Evolutionary conservation across 495 filamentous ascomycete genomes (phyloP).

Genomic region (Hyaloscypha hepaticicola): DNA sequence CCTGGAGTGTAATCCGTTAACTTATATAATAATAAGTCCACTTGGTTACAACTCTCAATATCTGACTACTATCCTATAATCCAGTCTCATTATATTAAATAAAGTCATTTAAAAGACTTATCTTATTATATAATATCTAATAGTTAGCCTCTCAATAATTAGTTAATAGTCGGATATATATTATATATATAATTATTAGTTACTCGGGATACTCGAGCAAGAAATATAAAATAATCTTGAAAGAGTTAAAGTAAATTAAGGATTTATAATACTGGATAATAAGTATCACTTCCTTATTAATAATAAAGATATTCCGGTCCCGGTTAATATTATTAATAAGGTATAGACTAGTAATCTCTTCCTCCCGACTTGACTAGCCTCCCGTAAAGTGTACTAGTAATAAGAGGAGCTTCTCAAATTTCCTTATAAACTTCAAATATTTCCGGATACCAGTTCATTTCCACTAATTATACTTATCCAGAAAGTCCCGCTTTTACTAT

Average conservation of each 20-base stretch:
- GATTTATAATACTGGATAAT: background rate
- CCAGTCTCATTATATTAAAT: too few relatives aligned
- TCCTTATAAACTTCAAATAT: background rate
- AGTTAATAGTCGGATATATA: too few relatives aligned
- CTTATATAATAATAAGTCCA: constrained; percentile 9
- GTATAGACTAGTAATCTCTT: background rate
- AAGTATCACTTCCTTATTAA: background rate
- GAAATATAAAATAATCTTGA: background rate
- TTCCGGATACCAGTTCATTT: constrained; percentile 1
- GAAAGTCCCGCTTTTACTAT: constrained; percentile 5
- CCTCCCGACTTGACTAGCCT: background rate
- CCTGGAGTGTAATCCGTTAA: too few relatives aligned
- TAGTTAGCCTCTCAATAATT: too few relatives aligned
- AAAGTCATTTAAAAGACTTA: too few relatives aligned
- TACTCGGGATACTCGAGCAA: background rate
- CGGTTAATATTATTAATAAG: constrained; percentile 4
- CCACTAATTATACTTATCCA: constrained; percentile 11
- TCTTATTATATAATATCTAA: too few relatives aligned
- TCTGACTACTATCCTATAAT: too few relatives aligned
- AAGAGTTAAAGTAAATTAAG: background rate
- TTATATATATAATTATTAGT: background rate
- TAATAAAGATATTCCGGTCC: constrained; percentile 1
- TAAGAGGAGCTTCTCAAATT: background rate
- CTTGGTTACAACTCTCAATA: constrained; percentile 1
- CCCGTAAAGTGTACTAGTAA: background rate